phyloP scores from a whole-genome alignment of 176 grass and related monocot genomes.

The Panicum miliaceum region DNA sequence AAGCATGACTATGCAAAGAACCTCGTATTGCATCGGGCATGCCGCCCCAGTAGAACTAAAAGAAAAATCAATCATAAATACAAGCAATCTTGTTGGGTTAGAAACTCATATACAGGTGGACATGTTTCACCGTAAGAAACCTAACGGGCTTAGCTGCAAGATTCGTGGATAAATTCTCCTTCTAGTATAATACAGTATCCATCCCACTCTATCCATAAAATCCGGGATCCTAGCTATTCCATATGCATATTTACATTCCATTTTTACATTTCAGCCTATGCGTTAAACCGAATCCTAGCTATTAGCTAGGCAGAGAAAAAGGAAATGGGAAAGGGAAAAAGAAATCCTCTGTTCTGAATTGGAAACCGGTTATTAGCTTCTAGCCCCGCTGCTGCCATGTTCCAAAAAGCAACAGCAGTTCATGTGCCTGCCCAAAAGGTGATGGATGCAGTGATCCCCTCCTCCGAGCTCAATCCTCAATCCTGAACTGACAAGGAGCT shows the following conservation, averaged over 20 bases:
- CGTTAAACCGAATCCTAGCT: not conserved
- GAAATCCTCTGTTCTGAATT: not conserved
- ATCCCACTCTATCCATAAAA: not conserved
- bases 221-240: not conserved
- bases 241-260: not conserved
- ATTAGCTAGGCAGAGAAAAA: not conserved
- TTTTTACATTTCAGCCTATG: not conserved
- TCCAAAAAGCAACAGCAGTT: constrained; percentile 7
- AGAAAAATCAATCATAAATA: no score
- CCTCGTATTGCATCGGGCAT: no score
- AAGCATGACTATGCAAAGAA: no score
- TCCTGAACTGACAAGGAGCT: constrained; percentile 1
- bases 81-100: no score
- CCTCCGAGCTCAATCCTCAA: not conserved
- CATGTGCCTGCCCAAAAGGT: not conserved
- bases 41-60: no score
- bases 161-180: no score
- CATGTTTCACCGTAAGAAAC: no score
- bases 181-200: no score
- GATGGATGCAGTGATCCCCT: not conserved
- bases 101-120: no score
- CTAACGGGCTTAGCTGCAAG: no score
- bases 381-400: not conserved
- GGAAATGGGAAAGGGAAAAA: not conserved
- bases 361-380: not conserved